A percentile compares a stretch with the other conserved stretches of the same genome.
phyloP scores from a whole-genome alignment of 768 basidiomycete genomes.

The Suillus fuscotomentosus region DNA sequence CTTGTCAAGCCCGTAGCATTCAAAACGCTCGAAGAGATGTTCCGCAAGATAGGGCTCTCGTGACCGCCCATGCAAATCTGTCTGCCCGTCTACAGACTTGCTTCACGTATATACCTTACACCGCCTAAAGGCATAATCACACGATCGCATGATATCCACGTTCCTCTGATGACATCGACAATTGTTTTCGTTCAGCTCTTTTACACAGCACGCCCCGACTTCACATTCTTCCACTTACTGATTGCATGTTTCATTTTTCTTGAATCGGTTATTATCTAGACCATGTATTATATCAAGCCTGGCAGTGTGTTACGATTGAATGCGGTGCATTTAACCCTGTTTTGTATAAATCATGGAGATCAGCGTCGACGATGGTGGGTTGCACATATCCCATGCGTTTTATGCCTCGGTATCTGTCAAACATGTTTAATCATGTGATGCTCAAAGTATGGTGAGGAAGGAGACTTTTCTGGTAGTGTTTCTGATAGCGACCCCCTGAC shows the following conservation, averaged over 20 bases:
- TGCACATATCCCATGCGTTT: neutral
- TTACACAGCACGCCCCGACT: neutral
- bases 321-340: neutral
- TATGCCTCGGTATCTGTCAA: neutral
- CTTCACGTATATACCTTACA: slow-evolving; percentile 2
- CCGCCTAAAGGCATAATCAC: slow-evolving; percentile 1
- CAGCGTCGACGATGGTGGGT: neutral
- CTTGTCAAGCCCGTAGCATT: slow-evolving; percentile 96
- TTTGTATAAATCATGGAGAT: neutral
- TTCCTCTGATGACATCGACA: neutral
- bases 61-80: slow-evolving; percentile 21
- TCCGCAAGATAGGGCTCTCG: slow-evolving; percentile 62
- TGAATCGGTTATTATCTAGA: neutral
- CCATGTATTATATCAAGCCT: neutral
- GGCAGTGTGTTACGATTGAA: neutral
- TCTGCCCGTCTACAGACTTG: neutral
- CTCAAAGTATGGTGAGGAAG: neutral
- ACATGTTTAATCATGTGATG: neutral
- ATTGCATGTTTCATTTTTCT: slow-evolving; percentile 1
- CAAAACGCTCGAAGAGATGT: slow-evolving; percentile 84
- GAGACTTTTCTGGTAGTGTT: no score
- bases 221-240: neutral
- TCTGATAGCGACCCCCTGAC: neutral
- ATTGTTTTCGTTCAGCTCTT: neutral
- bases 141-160: slow-evolving; percentile 4